Conservation (phyloP, 345 rosid genomes). For the Citrus unshiu region DNA sequence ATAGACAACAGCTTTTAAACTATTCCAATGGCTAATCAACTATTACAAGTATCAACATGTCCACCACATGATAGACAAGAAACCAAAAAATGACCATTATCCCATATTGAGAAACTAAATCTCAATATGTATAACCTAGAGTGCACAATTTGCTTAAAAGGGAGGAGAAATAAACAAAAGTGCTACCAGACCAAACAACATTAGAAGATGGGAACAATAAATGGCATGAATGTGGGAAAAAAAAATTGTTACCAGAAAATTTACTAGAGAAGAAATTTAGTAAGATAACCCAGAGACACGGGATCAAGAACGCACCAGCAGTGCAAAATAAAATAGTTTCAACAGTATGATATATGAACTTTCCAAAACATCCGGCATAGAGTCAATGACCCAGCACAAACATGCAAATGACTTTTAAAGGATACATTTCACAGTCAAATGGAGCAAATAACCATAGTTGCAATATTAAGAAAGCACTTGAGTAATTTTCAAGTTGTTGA, state of each 20-base stretch:
- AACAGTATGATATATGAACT: background rate
- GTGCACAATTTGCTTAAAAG: background rate
- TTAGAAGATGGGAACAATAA: background rate
- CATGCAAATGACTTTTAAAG: background rate
- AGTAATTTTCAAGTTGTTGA: background rate
- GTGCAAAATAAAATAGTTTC: background rate
- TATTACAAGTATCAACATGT: background rate
- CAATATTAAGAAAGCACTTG: background rate
- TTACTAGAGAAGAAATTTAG: background rate
- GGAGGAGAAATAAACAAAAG: background rate
- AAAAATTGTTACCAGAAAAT: background rate
- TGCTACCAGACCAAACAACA: background rate
- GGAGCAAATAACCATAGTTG: background rate
- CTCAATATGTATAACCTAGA: background rate
- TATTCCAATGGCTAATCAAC: conserved; percentile 14
- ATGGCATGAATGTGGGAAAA: background rate
- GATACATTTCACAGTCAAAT: background rate
- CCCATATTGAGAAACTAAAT: background rate
- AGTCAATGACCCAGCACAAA: background rate
- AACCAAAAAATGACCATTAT: background rate
- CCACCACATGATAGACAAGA: background rate
- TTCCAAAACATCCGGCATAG: background rate
- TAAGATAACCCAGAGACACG: background rate
- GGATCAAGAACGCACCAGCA: background rate
- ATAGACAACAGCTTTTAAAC: conserved; percentile 13